phyloP scores from a whole-genome alignment of 2,329 filamentous ascomycete genomes.

The Akanthomyces uredinophilus region DNA sequence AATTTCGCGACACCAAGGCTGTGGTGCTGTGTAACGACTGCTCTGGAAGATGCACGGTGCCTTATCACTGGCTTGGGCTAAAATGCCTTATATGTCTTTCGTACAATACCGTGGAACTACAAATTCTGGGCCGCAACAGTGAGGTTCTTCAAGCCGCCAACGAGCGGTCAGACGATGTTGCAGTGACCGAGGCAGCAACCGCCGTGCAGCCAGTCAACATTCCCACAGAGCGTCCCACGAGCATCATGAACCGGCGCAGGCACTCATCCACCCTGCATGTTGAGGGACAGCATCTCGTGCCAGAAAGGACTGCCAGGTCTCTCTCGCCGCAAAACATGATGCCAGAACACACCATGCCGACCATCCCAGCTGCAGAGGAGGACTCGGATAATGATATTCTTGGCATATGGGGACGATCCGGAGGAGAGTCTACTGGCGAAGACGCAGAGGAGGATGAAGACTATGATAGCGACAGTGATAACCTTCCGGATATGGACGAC shows the following conservation, averaged over 20 bases:
- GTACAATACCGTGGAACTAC: conserved; percentile 64
- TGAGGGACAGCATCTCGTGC: conserved; percentile 28
- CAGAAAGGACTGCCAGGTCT: conserved; percentile 41
- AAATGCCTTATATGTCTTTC: conserved; percentile 74
- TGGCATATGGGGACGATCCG: conserved; percentile 49
- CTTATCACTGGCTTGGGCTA: conserved; percentile 90
- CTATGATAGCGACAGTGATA: conserved; percentile 38
- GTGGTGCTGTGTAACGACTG: conserved; percentile 94
- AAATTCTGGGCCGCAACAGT: conserved; percentile 46
- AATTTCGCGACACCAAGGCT: conserved; percentile 74
- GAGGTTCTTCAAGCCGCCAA: conserved; percentile 24
- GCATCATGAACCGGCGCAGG: conserved; percentile 27
- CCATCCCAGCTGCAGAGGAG: conserved; percentile 28
- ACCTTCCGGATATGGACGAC: conserved; percentile 36
- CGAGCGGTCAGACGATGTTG: conserved; percentile 19
- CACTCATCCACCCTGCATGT: conserved; percentile 35
- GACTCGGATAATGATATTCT: conserved; percentile 54
- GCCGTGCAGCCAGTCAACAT: conserved; percentile 21
- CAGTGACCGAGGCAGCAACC: neutral
- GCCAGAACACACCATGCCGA: conserved; percentile 23
- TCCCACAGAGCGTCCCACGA: conserved; percentile 7
- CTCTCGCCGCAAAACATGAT: conserved; percentile 34
- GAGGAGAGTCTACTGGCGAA: conserved; percentile 42
- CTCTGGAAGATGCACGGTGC: conserved; percentile 75
- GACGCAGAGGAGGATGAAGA: conserved; percentile 45